Base-by-base conservation (phyloP, 257 asterid species). In the Hygrophila difformis region DNA sequence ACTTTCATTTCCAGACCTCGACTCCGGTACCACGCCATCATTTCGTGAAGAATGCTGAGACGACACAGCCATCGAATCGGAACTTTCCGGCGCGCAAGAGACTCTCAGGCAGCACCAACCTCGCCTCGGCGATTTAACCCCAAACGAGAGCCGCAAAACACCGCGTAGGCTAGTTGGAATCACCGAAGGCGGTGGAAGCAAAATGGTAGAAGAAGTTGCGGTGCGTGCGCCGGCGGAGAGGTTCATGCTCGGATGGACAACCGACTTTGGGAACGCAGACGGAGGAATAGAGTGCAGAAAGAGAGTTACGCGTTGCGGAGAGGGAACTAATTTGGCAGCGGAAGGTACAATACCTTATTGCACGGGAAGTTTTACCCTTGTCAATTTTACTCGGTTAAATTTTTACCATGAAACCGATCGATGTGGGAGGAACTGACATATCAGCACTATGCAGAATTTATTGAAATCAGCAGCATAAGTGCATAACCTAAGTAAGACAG, bases 191-290 rank as follows among this genome's bases (percentile, higher is more conserved):
- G 18, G 53, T 0, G 62, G 62, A 5, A 49, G 48, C 34, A 45
- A 36, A 47, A 44, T 12, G 2, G 59, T 62, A 4, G 57, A 41
- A 21, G 67, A 36, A 41, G 35, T 50, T 64, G 64, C 22, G 47
- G 73, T 17, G 59, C 53, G 55, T 40, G 44, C 16, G 28, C 59
- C 54, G 66, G 57, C 73, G 51, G 64, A 34, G 16, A 60, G 63
- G 49, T 42, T 61, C 72, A 65, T 61, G 26, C 64, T 44, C 19
- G 36, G 55, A 14, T 11, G n/a, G 50, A 47, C 1, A 8, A 36
- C 6, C 34, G 18, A 21, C 55, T 43, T 62, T 47, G 69, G 63
- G 48, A 57, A 62, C 60, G 6, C 63, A 37, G 63, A 16, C 48
- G 42, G 47, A 5, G n/a, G 28, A 13, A n/a, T n/a, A n/a, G n/a